phyloP scores from a whole-genome alignment of 768 basidiomycete genomes.

The Termitomyces sp. region DNA sequence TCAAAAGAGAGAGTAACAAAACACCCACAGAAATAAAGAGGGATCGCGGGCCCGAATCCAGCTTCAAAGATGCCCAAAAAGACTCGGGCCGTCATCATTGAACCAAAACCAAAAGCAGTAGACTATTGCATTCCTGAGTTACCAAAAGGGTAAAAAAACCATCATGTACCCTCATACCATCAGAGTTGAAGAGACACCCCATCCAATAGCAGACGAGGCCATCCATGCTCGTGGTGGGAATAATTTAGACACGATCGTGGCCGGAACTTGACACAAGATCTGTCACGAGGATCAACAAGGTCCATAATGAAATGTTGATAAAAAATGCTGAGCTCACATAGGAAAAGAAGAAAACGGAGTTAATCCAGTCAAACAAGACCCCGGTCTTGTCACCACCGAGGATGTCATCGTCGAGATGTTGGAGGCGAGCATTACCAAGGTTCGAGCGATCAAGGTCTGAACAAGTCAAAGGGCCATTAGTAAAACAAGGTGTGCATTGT shows the following conservation, averaged over 20 bases:
- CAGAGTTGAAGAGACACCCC: constrained; percentile 71
- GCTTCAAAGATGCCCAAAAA: constrained; percentile 75
- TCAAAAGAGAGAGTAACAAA: neutral
- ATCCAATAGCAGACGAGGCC: constrained; percentile 58
- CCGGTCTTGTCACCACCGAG: constrained; percentile 68
- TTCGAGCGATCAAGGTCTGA: constrained; percentile 71
- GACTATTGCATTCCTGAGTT: constrained; percentile 34
- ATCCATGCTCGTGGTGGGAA: constrained; percentile 66
- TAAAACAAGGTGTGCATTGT: neutral
- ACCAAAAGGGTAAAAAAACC: neutral
- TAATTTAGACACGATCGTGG: constrained; percentile 58
- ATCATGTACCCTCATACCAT: constrained; percentile 38
- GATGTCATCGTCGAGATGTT: constrained; percentile 58
- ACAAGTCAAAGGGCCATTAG: neutral
- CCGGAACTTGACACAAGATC: constrained; percentile 69
- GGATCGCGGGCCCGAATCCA: constrained; percentile 71
- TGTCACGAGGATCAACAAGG: constrained; percentile 18
- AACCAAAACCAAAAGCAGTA: constrained; percentile 52
- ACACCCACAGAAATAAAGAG: constrained; percentile 68
- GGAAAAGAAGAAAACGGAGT: constrained; percentile 73
- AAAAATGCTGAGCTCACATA: constrained; percentile 39
- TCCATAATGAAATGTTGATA: neutral
- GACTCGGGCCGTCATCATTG: constrained; percentile 52
- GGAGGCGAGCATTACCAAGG: constrained; percentile 73
- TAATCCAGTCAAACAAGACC: constrained; percentile 70